phyloP scores from a whole-genome alignment of 1,284 basidiomycete species.

The Malassezia sympodialis region DNA sequence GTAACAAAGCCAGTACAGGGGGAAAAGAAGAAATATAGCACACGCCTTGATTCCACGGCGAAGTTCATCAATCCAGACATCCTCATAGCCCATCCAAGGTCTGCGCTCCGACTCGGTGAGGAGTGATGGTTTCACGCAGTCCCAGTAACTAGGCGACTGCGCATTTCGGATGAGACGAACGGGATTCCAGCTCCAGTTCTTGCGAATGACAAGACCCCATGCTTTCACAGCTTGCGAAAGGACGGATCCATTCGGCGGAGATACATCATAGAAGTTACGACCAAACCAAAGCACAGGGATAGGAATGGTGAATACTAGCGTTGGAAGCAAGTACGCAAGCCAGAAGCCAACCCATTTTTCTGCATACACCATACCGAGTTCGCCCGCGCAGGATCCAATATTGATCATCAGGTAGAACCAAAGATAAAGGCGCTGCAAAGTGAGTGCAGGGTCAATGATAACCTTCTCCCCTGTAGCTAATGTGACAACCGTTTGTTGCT shows the following conservation, averaged over 20 bases:
- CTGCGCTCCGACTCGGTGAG: conserved; percentile 42
- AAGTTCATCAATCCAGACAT: conserved; percentile 66
- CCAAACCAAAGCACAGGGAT: conserved; percentile 63
- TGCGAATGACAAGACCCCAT: conserved; percentile 38
- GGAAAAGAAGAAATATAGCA: conserved; percentile 65
- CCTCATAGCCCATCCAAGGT: conserved; percentile 52
- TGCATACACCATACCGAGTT: conserved; percentile 49
- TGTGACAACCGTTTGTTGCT: conserved; percentile 30
- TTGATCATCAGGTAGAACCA: conserved; percentile 49
- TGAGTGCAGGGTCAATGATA: conserved; percentile 67
- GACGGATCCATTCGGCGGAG: conserved; percentile 69
- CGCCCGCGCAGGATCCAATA: conserved; percentile 42
- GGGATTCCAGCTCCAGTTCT: conserved; percentile 49
- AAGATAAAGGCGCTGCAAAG: conserved; percentile 50
- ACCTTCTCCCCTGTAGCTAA: conserved; percentile 62
- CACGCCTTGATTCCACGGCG: conserved; percentile 73
- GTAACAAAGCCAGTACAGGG: conserved; percentile 52
- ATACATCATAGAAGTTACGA: conserved; percentile 58
- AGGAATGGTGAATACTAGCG: conserved; percentile 50
- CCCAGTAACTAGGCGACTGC: conserved; percentile 65
- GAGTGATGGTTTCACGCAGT: conserved; percentile 59
- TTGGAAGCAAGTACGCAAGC: conserved; percentile 51
- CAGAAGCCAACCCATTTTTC: conserved; percentile 50
- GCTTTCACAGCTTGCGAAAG: conserved; percentile 54
- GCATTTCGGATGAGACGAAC: conserved; percentile 30